phyloP scores from a whole-genome alignment of 2,329 filamentous ascomycete species.

The Sarocladium strictum region DNA sequence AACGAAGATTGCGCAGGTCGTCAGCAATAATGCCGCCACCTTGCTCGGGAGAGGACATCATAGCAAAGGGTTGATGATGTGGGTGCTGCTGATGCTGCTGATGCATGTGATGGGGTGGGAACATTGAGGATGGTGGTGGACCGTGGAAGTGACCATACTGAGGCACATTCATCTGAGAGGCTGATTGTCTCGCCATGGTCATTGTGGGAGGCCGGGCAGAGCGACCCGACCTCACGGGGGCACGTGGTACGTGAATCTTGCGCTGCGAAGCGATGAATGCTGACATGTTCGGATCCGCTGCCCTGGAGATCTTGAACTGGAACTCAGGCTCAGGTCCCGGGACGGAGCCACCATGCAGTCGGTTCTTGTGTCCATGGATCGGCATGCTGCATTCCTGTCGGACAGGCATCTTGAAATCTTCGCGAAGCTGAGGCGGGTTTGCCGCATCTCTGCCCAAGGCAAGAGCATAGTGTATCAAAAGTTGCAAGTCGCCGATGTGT shows the following conservation, averaged over 20 bases:
- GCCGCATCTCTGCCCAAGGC: constrained; percentile 29
- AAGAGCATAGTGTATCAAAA: constrained; percentile 33
- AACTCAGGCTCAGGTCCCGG: constrained; percentile 14
- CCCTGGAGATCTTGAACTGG: constrained; percentile 31
- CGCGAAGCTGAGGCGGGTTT: constrained; percentile 21
- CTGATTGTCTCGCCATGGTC: constrained; percentile 4
- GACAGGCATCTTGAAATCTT: constrained; percentile 29
- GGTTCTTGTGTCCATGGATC: constrained; percentile 28
- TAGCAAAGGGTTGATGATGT: constrained; percentile 10
- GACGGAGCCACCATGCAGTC: neutral
- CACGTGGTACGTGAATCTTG: constrained; percentile 21
- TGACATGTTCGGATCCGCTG: constrained; percentile 23
- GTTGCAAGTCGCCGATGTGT: constrained; percentile 33
- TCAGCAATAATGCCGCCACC: constrained; percentile 31
- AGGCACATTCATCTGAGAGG: constrained; percentile 16
- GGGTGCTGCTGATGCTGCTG: constrained; percentile 20
- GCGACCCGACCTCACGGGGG: constrained; percentile 23
- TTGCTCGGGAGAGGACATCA: constrained; percentile 21
- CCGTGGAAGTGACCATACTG: constrained; percentile 19
- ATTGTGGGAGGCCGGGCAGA: constrained; percentile 21
- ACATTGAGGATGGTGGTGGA: neutral
- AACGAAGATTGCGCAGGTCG: constrained; percentile 28
- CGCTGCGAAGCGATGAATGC: constrained; percentile 30
- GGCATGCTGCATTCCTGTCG: constrained; percentile 28
- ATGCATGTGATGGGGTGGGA: constrained; percentile 13